Evolutionary conservation across 2,329 filamentous ascomycete species (phyloP).

Genomic region (Colletotrichum cuscutae): DNA sequence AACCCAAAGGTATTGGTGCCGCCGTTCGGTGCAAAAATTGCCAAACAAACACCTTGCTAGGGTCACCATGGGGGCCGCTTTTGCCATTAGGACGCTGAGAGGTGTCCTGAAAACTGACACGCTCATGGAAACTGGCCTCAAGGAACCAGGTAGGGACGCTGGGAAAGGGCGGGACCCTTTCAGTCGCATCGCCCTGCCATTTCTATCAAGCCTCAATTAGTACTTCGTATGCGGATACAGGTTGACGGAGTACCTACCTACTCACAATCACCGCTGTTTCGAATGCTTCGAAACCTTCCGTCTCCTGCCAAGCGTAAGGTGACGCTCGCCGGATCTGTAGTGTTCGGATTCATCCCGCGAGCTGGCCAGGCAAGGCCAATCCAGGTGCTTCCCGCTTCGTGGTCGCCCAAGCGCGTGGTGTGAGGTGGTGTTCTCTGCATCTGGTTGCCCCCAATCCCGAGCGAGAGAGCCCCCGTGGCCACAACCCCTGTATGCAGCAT

Average conservation of each 20-base stretch:
- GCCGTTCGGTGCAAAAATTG: background rate
- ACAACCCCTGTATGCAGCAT: constrained; percentile 15
- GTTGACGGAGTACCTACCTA: too few species aligned
- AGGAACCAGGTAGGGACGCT: background rate
- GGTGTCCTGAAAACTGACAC: background rate
- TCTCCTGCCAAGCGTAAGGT: background rate
- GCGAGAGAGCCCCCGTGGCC: background rate
- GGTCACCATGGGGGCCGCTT: background rate
- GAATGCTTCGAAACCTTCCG: background rate
- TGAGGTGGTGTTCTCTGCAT: background rate
- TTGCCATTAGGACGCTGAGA: background rate
- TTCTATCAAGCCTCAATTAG: background rate
- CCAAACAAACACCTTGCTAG: background rate
- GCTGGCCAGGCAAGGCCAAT: background rate
- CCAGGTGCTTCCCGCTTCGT: background rate
- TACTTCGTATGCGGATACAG: too few species aligned
- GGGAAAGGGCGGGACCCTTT: background rate
- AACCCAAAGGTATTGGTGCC: background rate
- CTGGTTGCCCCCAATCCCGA: constrained; percentile 2
- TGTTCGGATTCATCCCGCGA: background rate
- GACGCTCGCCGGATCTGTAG: background rate
- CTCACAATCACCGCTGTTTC: background rate
- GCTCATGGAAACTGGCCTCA: background rate
- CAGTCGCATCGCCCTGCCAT: background rate
- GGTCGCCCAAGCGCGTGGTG: background rate